A percentile compares a stretch with the other conserved stretches of the same genome.
Evolutionary conservation across 768 basidiomycete species (phyloP).

Genomic region (Tylopilus cervinicoccineus): DNA sequence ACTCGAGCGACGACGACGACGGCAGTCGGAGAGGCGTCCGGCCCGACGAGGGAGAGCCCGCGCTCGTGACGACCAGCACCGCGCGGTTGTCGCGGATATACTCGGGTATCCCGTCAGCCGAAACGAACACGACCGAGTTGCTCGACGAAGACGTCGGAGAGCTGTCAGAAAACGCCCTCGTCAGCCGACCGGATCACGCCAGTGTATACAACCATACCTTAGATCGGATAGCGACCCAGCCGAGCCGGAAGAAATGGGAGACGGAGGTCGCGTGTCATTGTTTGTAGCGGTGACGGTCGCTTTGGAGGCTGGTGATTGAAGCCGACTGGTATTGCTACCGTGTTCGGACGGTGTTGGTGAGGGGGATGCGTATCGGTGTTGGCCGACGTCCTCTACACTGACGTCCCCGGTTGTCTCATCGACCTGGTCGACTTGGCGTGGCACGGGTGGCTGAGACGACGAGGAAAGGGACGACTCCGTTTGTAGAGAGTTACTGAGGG

Average conservation of each 20-base stretch:
- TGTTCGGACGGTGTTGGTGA: conserved; percentile 29
- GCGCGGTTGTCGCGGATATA: conserved; percentile 30
- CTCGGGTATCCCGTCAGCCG: conserved; percentile 28
- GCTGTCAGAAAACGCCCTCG: no score
- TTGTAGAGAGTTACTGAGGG: not conserved
- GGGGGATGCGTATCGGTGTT: conserved; percentile 9
- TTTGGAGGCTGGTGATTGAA: not conserved
- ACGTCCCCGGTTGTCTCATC: not conserved
- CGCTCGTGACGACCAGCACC: conserved; percentile 29
- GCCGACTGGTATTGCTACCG: conserved; percentile 17
- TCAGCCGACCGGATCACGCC: not conserved
- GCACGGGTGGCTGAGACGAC: not conserved
- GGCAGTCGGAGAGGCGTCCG: conserved; percentile 16
- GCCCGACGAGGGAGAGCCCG: conserved; percentile 20
- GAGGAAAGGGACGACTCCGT: conserved; percentile 1
- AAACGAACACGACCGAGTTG: conserved; percentile 28
- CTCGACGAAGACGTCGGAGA: conserved; percentile 11
- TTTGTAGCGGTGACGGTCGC: not conserved
- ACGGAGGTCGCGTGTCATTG: conserved; percentile 8
- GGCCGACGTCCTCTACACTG: not conserved
- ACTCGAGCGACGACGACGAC: conserved; percentile 25
- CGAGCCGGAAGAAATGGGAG: conserved; percentile 11
- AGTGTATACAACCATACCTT: conserved; percentile 9
- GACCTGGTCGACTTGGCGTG: not conserved
- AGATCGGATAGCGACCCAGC: conserved; percentile 11